Base-by-base conservation (phyloP, 352 stramenopile species). In the Thalassiosira livingstoniorum region DNA sequence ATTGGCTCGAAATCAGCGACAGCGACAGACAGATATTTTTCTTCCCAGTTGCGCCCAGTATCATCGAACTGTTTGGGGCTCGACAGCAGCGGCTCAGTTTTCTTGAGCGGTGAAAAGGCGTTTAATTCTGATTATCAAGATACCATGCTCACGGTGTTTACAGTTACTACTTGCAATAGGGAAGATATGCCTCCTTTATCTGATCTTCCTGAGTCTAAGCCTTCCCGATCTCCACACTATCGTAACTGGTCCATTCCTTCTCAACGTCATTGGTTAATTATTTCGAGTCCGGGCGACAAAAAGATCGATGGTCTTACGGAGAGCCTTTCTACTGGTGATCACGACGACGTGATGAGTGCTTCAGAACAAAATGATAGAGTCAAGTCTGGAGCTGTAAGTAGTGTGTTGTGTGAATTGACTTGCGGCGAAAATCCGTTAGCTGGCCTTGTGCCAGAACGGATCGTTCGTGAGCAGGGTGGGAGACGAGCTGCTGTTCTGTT, bases 401-500 rank as follows among this genome's bases (percentile, higher is more conserved):
- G 78, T 25, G 76, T 92, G 34, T 47, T 95, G 13, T 92, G 86
- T 60, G 91, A 94, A 60, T 42, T 95, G n/a, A 83, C 76, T 34
- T 85, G 82, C 54, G 86, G 80, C 2, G 83, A 89, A 47, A 83
- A 80, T 77, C 76, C 79, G 18, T n/a, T 82, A 4, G 70, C 78
- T 27, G 83, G 79, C 60, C 83, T 89, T 61, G 29, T 83, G 29
- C 83, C 83, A 4, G 34, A 76, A 27, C 29, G 79, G 27, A 76
- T 89, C 27, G 45, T 61, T 15, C 81, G 75, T 29, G 79, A 86
- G 72, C n/a, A 70, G 32, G 64, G 71, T 31, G 82, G 82, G 37
- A 39, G 73, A 31, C 65, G 82, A 39, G 75, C 69, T 32, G 70
- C 64, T 35, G 73, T 85, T 7, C 69, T 77, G 51, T 89, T 77